Conservation (phyloP, 202 grass and related monocot species). For the Saccharum hybrid region DNA sequence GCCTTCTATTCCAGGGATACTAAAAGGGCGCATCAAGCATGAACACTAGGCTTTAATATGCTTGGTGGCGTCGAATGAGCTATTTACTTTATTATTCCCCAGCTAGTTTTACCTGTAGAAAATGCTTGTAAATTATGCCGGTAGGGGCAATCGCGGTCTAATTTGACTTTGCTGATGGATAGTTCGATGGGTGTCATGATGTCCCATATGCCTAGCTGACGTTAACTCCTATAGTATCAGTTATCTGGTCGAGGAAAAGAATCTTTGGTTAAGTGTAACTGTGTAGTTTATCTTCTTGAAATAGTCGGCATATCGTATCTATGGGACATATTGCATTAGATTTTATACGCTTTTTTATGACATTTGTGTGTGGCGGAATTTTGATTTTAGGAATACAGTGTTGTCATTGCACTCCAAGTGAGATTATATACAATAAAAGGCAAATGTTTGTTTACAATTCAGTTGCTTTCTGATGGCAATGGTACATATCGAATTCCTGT, state of each 20-base stretch:
- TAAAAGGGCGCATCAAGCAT: constrained; percentile 87
- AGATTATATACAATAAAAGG: not conserved
- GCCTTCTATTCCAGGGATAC: constrained; percentile 85
- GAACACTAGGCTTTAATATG: constrained; percentile 56
- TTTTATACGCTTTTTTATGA: not conserved
- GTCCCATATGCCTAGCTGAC: not conserved
- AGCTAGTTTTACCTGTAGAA: constrained; percentile 52
- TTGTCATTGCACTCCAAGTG: not conserved
- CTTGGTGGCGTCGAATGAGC: constrained; percentile 37
- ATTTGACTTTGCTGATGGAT: constrained; percentile 42
- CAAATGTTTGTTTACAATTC: not conserved
- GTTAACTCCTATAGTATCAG: constrained; percentile 12
- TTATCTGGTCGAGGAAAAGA: constrained; percentile 33
- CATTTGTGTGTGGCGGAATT: not conserved
- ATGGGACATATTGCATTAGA: not conserved
- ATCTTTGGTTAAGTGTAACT: constrained; percentile 23
- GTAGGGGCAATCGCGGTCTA: constrained; percentile 35
- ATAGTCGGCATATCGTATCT: constrained; percentile 7
- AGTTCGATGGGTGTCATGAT: constrained; percentile 30
- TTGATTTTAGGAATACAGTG: not conserved
- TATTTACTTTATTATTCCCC: constrained; percentile 38
- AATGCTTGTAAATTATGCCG: constrained; percentile 70
- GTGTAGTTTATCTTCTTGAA: constrained; percentile 9
- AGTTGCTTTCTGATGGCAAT: not conserved
- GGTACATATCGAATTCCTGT: not conserved